phyloP scores from a whole-genome alignment of 2,329 filamentous ascomycete genomes.

The Cyanodermella asteris region DNA sequence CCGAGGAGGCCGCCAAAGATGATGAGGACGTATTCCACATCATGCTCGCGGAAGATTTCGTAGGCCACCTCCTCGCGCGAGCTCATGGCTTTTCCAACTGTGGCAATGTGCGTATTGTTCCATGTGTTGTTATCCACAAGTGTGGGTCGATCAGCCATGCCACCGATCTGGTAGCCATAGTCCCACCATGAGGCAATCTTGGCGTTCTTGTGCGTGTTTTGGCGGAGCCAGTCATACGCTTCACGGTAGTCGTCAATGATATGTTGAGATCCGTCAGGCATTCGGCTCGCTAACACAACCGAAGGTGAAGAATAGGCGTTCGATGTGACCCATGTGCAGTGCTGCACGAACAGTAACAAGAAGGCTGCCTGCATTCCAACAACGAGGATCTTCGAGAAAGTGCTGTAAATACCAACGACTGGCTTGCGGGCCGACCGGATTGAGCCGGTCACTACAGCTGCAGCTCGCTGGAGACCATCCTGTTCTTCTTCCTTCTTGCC shows the following conservation, averaged over 20 bases:
- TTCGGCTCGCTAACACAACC: conserved; percentile 74
- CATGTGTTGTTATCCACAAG: conserved; percentile 99
- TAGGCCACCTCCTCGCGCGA: conserved; percentile 95
- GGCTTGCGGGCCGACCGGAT: conserved; percentile 53
- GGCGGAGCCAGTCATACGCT: conserved; percentile 96
- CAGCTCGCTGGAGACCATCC: no score
- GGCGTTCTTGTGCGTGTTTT: conserved; percentile 84
- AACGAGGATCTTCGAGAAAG: conserved; percentile 58
- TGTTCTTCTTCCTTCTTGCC: no score
- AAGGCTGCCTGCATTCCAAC: conserved; percentile 53
- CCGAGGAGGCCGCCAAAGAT: conserved; percentile 91
- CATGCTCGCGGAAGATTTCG: conserved; percentile 92
- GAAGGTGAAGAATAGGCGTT: conserved; percentile 98
- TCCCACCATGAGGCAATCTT: conserved; percentile 99
- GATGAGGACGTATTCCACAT: conserved; percentile 95
- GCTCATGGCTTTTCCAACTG: conserved; percentile 97
- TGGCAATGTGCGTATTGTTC: conserved; percentile 99
- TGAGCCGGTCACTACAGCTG: conserved; percentile 33
- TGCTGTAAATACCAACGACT: conserved; percentile 62
- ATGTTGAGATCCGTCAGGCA: conserved; percentile 88
- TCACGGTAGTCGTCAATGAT: conserved; percentile 99
- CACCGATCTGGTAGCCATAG: conserved; percentile 98
- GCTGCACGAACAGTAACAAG: conserved; percentile 77
- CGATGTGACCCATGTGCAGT: conserved; percentile 98
- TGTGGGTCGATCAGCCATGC: conserved; percentile 93